phyloP scores from a whole-genome alignment of 2,329 filamentous ascomycete genomes.

The Monosporascus ibericus region DNA sequence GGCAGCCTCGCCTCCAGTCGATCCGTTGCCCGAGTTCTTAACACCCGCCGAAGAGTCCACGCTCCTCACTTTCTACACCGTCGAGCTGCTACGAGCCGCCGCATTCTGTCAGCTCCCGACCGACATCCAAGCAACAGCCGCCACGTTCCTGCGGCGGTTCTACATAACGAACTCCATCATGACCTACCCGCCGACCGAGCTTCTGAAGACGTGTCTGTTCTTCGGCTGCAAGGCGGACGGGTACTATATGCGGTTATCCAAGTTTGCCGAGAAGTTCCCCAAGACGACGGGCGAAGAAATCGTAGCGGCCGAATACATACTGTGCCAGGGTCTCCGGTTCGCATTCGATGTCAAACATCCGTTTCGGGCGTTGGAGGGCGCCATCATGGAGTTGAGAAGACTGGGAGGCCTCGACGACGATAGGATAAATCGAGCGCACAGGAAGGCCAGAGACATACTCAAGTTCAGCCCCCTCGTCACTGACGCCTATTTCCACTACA shows the following conservation, averaged over 20 bases:
- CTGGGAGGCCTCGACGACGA: slow-evolving; percentile 55
- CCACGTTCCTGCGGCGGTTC: slow-evolving; percentile 88
- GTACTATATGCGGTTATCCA: slow-evolving; percentile 58
- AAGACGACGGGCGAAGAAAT: slow-evolving; percentile 74
- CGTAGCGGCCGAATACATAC: slow-evolving; percentile 83
- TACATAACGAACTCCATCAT: slow-evolving; percentile 94
- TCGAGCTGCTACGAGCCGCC: slow-evolving; percentile 51
- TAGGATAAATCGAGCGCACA: slow-evolving; percentile 57
- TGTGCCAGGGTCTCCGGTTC: slow-evolving; percentile 89
- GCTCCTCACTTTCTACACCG: slow-evolving; percentile 72
- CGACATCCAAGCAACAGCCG: slow-evolving; percentile 64
- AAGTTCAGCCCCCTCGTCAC: slow-evolving; percentile 79
- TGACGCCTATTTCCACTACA: slow-evolving; percentile 95
- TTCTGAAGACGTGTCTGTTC: slow-evolving; percentile 86
- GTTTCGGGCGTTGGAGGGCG: slow-evolving; percentile 79
- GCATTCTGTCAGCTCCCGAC: slow-evolving; percentile 46
- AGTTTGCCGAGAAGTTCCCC: slow-evolving; percentile 64
- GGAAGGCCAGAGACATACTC: slow-evolving; percentile 65
- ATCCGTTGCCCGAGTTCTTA: slow-evolving; percentile 66
- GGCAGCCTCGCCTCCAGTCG: slow-evolving; percentile 40
- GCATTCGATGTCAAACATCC: slow-evolving; percentile 91
- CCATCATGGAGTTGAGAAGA: slow-evolving; percentile 72
- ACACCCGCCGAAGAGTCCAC: slow-evolving; percentile 77
- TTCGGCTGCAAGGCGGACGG: slow-evolving; percentile 92
- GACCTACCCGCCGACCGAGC: slow-evolving; percentile 87